phyloP scores from a whole-genome alignment of 2,329 filamentous ascomycete genomes.

The Hypoxylon sp. region DNA sequence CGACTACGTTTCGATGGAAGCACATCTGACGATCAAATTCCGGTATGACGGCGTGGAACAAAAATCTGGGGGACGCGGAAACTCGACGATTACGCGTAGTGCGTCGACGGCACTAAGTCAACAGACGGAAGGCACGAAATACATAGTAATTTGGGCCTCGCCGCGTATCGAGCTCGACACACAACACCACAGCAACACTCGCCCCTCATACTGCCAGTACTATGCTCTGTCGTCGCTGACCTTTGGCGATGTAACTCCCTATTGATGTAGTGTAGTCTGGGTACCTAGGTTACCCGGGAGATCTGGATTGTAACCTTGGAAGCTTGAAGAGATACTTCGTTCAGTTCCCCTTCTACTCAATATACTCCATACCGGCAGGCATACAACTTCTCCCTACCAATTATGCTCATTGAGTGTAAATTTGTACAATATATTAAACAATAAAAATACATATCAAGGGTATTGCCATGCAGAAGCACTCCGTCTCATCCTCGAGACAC shows the following conservation, averaged over 20 bases:
- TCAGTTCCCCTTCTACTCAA: constrained; percentile 4
- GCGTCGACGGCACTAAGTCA: neutral
- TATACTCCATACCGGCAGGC: neutral
- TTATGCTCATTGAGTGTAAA: constrained; percentile 26
- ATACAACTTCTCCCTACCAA: constrained; percentile 6
- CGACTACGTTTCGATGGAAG: neutral
- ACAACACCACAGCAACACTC: neutral
- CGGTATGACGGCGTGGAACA: neutral
- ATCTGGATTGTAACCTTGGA: neutral
- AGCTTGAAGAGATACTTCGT: neutral
- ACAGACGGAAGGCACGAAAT: neutral
- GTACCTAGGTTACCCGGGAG: neutral
- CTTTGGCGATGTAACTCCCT: neutral
- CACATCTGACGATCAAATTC: neutral
- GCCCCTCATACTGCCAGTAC: neutral
- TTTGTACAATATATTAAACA: constrained; percentile 49
- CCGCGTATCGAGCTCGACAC: neutral
- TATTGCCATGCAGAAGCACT: constrained; percentile 44
- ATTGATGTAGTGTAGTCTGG: no score
- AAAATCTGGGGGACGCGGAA: neutral
- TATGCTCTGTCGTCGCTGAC: neutral
- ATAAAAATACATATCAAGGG: constrained; percentile 48
- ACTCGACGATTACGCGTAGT: neutral
- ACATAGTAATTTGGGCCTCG: neutral
- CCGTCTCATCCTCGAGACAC: constrained; percentile 25